A percentile compares a stretch with the other conserved stretches of the same genome.
Conservation (phyloP, 495 filamentous ascomycete genomes). For the Hypoxylon trugodes region DNA sequence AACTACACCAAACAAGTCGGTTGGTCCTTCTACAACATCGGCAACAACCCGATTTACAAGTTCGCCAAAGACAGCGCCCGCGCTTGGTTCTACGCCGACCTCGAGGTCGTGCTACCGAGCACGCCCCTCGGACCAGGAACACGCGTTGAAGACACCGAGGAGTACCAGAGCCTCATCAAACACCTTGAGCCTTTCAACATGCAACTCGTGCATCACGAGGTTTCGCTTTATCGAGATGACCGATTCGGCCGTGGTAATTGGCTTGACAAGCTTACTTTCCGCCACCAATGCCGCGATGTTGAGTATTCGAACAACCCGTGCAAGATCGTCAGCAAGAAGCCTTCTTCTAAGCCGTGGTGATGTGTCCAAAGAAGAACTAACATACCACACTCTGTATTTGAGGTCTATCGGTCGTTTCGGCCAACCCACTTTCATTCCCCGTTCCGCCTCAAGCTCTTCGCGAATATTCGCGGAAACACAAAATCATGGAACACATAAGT, state of each 20-base stretch:
- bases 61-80: slow-evolving; percentile 27
- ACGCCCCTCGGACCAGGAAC: slow-evolving; percentile 7
- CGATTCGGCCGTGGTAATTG: not conserved
- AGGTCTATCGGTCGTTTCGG: too few relatives aligned
- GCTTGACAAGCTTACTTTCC: slow-evolving; percentile 36
- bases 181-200: slow-evolving; percentile 41
- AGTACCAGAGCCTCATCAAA: slow-evolving; percentile 42
- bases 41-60: slow-evolving; percentile 31
- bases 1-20: slow-evolving; percentile 28
- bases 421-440: too few relatives aligned
- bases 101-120: slow-evolving; percentile 38
- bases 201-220: slow-evolving; percentile 21
- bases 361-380: too few relatives aligned
- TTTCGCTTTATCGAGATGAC: slow-evolving; percentile 4
- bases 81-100: slow-evolving; percentile 38
- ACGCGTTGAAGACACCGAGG: slow-evolving; percentile 20
- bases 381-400: too few relatives aligned
- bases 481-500: too few relatives aligned
- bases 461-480: too few relatives aligned
- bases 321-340: too few relatives aligned
- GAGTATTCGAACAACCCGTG: not conserved
- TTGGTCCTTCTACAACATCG: slow-evolving; percentile 45
- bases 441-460: too few relatives aligned
- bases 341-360: too few relatives aligned
- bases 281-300: slow-evolving; percentile 18